Evolutionary conservation across 352 stramenopile genomes (phyloP).

Genomic region (Globisporangium mamillatum): DNA sequence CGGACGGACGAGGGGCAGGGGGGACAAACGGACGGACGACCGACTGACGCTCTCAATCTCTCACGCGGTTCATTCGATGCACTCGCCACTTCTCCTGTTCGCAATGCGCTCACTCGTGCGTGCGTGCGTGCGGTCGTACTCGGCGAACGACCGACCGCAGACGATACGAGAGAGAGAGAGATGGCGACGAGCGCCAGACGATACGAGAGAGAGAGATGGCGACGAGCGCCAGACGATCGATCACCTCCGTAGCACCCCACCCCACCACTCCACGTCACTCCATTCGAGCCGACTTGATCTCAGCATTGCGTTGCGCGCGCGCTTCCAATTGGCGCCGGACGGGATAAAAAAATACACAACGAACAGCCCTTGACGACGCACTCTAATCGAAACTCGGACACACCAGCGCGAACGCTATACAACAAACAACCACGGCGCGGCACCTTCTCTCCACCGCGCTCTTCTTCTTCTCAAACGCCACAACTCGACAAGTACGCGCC

Average conservation of each 20-base stretch:
- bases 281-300: not conserved
- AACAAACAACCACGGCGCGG: slow-evolving; percentile 1
- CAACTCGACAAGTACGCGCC: slow-evolving; percentile 7
- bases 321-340: slow-evolving; percentile 5
- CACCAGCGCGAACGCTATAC: slow-evolving; percentile 4
- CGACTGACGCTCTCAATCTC: not conserved
- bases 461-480: slow-evolving; percentile 10
- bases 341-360: slow-evolving; percentile 12
- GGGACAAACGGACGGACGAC: not conserved
- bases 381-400: slow-evolving; percentile 7
- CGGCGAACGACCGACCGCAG: not conserved
- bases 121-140: not conserved
- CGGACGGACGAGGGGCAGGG: too few species aligned
- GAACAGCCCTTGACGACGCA: slow-evolving; percentile 6
- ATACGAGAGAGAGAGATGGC: not conserved
- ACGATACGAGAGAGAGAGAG: not conserved
- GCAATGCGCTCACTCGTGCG: not conserved
- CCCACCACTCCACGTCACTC: not conserved
- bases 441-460: not conserved
- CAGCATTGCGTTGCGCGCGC: slow-evolving; percentile 1
- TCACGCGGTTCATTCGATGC: not conserved
- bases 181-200: not conserved
- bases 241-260: too few species aligned
- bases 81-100: not conserved
- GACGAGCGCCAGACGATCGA: not conserved